Evolutionary conservation across 805 yeast genomes (phyloP).

Genomic region (Torulaspora franciscae): DNA sequence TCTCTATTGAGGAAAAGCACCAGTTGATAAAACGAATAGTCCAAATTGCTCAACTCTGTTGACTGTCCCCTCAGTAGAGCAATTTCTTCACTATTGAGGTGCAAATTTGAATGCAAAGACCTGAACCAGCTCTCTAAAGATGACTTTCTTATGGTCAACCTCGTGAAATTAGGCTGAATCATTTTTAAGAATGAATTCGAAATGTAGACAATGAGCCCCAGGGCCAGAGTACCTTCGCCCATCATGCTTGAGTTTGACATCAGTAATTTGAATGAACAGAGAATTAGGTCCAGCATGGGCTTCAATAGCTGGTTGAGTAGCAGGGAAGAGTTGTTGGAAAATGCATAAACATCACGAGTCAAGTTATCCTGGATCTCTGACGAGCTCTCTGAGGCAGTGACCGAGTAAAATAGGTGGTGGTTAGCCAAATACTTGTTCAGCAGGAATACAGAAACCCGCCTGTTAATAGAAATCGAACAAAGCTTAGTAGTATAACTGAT

Average conservation of each 20-base stretch:
- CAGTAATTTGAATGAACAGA: slow-evolving; percentile 75
- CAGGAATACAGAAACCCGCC: slow-evolving; percentile 58
- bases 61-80: slow-evolving; percentile 79
- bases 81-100: slow-evolving; percentile 76
- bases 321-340: slow-evolving; percentile 64
- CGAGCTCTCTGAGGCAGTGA: slow-evolving; percentile 14
- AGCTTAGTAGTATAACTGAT: slow-evolving; percentile 56
- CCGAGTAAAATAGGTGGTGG: slow-evolving; percentile 31
- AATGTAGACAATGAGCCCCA: slow-evolving; percentile 75
- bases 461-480: slow-evolving; percentile 55
- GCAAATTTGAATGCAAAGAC: slow-evolving; percentile 74
- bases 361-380: slow-evolving; percentile 37
- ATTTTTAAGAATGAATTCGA: slow-evolving; percentile 69
- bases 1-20: slow-evolving; percentile 74
- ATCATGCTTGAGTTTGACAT: slow-evolving; percentile 41
- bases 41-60: slow-evolving; percentile 71
- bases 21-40: slow-evolving; percentile 73
- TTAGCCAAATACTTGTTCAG: slow-evolving; percentile 70
- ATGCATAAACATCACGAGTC: slow-evolving; percentile 71
- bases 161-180: slow-evolving; percentile 88
- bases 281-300: slow-evolving; percentile 71
- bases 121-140: slow-evolving; percentile 81
- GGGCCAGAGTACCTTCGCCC: slow-evolving; percentile 70
- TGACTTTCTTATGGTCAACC: slow-evolving; percentile 68
- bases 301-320: slow-evolving; percentile 80